Conservation (phyloP, 345 rosid genomes). For the Dovyalis caffra region DNA sequence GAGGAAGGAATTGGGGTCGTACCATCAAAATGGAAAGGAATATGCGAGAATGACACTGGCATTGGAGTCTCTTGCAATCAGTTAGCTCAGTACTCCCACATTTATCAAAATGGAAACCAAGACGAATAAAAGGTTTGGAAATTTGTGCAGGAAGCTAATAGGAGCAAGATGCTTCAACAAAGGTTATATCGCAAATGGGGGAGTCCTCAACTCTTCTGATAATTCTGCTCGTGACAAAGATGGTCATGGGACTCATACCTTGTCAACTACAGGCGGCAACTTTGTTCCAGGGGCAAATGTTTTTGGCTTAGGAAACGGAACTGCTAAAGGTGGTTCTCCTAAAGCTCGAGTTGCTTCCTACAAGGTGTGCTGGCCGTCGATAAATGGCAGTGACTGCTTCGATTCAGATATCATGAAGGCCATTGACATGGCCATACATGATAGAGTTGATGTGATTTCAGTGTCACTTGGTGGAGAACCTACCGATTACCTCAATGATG, state of each 20-base stretch:
- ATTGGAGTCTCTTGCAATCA: conserved; percentile 68
- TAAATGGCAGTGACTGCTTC: conserved; percentile 49
- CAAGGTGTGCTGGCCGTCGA: conserved; percentile 74
- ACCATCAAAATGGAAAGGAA: conserved; percentile 83
- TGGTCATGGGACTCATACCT: conserved; percentile 90
- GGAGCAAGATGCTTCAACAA: conserved; percentile 55
- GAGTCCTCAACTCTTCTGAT: conserved; percentile 45
- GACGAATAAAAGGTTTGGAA: too few species aligned
- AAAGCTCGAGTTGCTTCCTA: conserved; percentile 79
- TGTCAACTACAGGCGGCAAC: conserved; percentile 78
- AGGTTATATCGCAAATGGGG: conserved; percentile 45
- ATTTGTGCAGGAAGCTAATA: conserved; percentile 61
- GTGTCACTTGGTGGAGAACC: conserved; percentile 62
- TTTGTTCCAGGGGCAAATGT: conserved; percentile 54
- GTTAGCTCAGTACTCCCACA: conserved; percentile 19
- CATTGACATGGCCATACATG: conserved; percentile 70
- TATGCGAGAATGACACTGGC: conserved; percentile 59
- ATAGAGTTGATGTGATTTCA: conserved; percentile 75
- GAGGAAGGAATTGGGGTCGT: conserved; percentile 49
- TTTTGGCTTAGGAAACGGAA: conserved; percentile 56
- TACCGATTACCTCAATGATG: conserved; percentile 45
- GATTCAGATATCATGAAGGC: conserved; percentile 70
- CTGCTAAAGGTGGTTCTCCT: conserved; percentile 87
- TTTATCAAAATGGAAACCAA: too few species aligned
- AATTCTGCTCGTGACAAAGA: conserved; percentile 67